A percentile compares a stretch with the other conserved stretches of the same genome.
Conservation (phyloP, 192 early-diverging fungal genomes). For the Coemansia umbellata region DNA sequence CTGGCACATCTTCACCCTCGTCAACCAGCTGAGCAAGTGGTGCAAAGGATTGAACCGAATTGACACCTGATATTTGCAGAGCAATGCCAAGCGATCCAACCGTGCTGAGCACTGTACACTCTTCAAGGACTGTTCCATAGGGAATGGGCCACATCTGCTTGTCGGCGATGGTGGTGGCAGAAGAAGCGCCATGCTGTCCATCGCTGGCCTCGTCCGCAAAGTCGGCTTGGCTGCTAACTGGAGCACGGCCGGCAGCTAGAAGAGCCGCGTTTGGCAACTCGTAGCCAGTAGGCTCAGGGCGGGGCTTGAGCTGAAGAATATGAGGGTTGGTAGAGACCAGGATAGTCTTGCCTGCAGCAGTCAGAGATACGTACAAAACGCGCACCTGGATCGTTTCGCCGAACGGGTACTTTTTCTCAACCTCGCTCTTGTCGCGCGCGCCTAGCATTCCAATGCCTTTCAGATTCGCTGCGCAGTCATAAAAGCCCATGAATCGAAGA, state of each 20-base stretch:
- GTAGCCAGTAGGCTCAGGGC: slow-evolving; percentile 35
- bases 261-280: slow-evolving; percentile 32
- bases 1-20: slow-evolving; percentile 52
- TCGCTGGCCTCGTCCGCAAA: background rate
- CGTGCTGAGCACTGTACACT: slow-evolving; percentile 57
- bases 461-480: slow-evolving; percentile 60
- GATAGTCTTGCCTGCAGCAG: slow-evolving; percentile 59
- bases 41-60: slow-evolving; percentile 13
- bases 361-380: slow-evolving; percentile 71
- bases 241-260: slow-evolving; percentile 12
- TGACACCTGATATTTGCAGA: slow-evolving; percentile 50
- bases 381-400: slow-evolving; percentile 64
- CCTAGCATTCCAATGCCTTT: slow-evolving; percentile 57
- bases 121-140: slow-evolving; percentile 69
- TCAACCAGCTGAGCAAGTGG: slow-evolving; percentile 70
- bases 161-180: slow-evolving; percentile 22
- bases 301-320: slow-evolving; percentile 51
- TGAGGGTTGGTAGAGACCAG: slow-evolving; percentile 57
- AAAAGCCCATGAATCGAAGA: slow-evolving; percentile 78
- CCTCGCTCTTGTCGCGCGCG: slow-evolving; percentile 46
- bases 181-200: slow-evolving; percentile 4
- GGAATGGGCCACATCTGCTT: slow-evolving; percentile 55
- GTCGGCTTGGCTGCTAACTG: background rate
- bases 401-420: slow-evolving; percentile 56
- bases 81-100: slow-evolving; percentile 62